phyloP scores from a whole-genome alignment of 2,329 filamentous ascomycete genomes.

The Colletotrichum plurivorum region DNA sequence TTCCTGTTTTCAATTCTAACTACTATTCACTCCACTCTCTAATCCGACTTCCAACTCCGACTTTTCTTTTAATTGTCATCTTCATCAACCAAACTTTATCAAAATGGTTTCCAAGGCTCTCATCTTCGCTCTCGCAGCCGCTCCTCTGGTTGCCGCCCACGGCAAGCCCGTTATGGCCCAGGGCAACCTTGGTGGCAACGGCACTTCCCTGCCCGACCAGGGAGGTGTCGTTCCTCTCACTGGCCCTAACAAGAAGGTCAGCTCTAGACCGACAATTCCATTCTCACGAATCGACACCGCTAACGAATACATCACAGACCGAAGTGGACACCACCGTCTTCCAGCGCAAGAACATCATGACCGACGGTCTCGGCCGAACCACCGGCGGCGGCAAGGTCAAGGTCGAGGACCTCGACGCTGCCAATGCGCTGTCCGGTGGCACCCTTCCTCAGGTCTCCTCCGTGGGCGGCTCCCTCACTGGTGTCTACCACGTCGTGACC shows the following conservation, averaged over 20 bases:
- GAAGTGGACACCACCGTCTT: conserved; percentile 63
- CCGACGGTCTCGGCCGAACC: conserved; percentile 56
- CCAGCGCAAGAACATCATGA: conserved; percentile 49
- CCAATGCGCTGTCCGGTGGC: conserved; percentile 53
- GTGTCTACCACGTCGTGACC: conserved; percentile 57
- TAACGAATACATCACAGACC: conserved; percentile 45
- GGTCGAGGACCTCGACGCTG: conserved; percentile 47
- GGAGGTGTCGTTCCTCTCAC: conserved; percentile 56
- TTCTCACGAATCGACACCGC: background rate
- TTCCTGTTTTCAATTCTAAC: background rate
- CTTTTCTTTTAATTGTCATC: background rate
- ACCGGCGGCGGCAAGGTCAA: conserved; percentile 53
- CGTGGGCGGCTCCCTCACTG: conserved; percentile 50
- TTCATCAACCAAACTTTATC: conserved; percentile 2
- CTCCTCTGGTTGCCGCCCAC: conserved; percentile 48
- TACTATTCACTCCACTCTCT: background rate
- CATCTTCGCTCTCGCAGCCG: conserved; percentile 44
- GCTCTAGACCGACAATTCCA: background rate
- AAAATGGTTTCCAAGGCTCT: conserved; percentile 42
- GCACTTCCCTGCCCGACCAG: conserved; percentile 55
- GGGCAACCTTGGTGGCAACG: conserved; percentile 55
- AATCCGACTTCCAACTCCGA: background rate
- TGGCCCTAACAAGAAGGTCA: conserved; percentile 53
- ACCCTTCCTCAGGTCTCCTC: conserved; percentile 57
- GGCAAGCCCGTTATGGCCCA: conserved; percentile 45